Conservation (phyloP, 2,329 filamentous ascomycete species). For the Corynespora cassiicola region DNA sequence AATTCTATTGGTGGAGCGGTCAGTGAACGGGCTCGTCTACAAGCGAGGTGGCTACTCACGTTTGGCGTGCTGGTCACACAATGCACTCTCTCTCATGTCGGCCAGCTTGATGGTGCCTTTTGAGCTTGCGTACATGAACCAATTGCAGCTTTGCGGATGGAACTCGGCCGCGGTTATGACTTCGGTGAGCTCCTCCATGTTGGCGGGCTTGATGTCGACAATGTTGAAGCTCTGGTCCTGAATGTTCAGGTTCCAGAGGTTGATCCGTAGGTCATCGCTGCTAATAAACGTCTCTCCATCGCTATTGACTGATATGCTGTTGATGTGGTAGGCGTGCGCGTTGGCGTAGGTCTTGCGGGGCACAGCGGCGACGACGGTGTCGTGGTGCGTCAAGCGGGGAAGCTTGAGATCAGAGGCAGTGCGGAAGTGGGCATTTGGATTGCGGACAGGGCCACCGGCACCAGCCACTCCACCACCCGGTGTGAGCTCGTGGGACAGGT, state of each 20-base stretch:
- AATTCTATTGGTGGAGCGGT: constrained; percentile 70
- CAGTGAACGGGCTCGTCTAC: constrained; percentile 3
- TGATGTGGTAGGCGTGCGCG: constrained; percentile 99
- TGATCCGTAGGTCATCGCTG: constrained; percentile 96
- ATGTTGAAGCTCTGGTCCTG: constrained; percentile 99
- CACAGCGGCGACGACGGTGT: constrained; percentile 96
- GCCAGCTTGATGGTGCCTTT: constrained; percentile 99
- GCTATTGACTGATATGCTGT: constrained; percentile 99
- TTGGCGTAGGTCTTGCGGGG: constrained; percentile 97
- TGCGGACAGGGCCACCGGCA: constrained; percentile 79
- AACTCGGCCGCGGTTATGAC: constrained; percentile 99
- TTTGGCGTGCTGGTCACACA: constrained; percentile 96
- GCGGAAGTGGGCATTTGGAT: constrained; percentile 77
- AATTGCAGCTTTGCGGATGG: constrained; percentile 96
- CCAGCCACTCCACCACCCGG: constrained; percentile 72
- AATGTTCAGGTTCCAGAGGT: constrained; percentile 98
- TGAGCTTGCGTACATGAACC: constrained; percentile 99
- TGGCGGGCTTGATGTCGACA: constrained; percentile 98
- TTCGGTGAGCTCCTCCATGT: constrained; percentile 99
- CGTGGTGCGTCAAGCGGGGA: constrained; percentile 94
- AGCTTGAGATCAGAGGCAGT: constrained; percentile 86
- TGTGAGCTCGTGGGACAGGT: constrained; percentile 92
- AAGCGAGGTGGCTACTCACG: constrained; percentile 65
- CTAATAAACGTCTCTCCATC: constrained; percentile 99
- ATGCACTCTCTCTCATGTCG: constrained; percentile 95